Evolutionary conservation across 78 protist species (phyloP), one percentile per base, ranked within the genome.

Genomic region (Polysphondylium violaceum): DNA sequence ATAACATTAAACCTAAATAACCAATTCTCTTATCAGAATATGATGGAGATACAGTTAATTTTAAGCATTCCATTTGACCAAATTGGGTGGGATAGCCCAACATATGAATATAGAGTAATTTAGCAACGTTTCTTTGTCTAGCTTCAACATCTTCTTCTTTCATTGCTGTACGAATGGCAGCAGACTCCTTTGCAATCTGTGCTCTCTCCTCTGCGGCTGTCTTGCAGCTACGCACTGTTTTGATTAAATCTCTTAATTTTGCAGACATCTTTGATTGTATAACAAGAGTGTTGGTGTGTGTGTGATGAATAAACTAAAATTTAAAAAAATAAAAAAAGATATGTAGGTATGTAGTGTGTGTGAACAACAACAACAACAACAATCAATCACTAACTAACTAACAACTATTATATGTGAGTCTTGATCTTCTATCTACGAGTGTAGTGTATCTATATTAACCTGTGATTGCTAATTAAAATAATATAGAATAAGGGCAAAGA

Each of bases 71-170:
- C 97, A 99, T 94, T 76, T 98, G 99, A 25, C 98, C 99, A 74
- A 94, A 98, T 63, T 96, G 98, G 36, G 97, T 93, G 33, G 98
- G 97, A 74, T 97, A 96, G 40, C 99, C 99, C 14, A 99, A 98
- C 99, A 99, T 97, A 91, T 98, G 98, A 72, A 99, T 97, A 86
- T 96, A 99, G 27, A 99, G 88, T 51, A 99, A 95, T 92, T 99
- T 99, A 44, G 98, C 98, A 25, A 99, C 98, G 56, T 97, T 98
- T 56, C 99, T 90, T 58, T 87, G 89, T 29, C 99, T 85, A 60
- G 94, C 78, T 23, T 92, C 94, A 19, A 50, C n/a, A 72, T 96
- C 97, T 21, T 95, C 97, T 43, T 95, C 96, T 44, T 96, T 97
- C 93, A 98, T 94, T 21, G 97, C 87, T 2, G 97, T 97, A 21